Conservation (phyloP, 805 yeast genomes). For the Maudiozyma serrabonitensis region DNA sequence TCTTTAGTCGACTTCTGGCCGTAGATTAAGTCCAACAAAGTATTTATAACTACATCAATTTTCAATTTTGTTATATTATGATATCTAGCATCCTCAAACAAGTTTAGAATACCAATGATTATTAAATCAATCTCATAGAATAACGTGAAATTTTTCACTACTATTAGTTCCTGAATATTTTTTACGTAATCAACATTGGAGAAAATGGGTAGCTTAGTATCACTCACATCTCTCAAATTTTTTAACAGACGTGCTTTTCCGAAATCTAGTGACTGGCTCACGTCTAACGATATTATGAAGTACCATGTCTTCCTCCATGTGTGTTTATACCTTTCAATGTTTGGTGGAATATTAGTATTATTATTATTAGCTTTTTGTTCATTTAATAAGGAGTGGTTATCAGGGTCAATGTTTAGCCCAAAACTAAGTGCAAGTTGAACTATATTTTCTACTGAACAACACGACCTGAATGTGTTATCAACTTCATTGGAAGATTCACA, state of each 20-base stretch:
- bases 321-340: slow-evolving; percentile 2
- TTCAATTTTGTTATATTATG: background rate
- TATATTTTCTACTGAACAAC: slow-evolving; percentile 42
- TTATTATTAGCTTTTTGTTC: background rate
- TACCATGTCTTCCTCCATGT: slow-evolving; percentile 3
- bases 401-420: slow-evolving; percentile 63
- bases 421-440: slow-evolving; percentile 57
- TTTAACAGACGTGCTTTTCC: slow-evolving; percentile 1
- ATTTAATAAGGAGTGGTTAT: slow-evolving; percentile 12
- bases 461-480: slow-evolving; percentile 47
- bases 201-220: slow-evolving; percentile 1
- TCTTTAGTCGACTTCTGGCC: background rate
- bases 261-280: background rate
- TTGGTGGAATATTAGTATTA: background rate
- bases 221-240: background rate
- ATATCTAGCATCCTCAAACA: background rate
- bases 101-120: background rate
- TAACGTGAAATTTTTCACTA: slow-evolving; percentile 1
- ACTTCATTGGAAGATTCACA: slow-evolving; percentile 43
- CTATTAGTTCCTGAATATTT: slow-evolving; percentile 1
- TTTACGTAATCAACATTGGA: slow-evolving; percentile 1
- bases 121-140: slow-evolving; percentile 1
- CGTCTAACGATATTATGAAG: background rate
- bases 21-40: background rate
- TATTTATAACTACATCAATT: background rate